Conservation (phyloP, 176 grass and related monocot genomes). For the Lolium rigidum region DNA sequence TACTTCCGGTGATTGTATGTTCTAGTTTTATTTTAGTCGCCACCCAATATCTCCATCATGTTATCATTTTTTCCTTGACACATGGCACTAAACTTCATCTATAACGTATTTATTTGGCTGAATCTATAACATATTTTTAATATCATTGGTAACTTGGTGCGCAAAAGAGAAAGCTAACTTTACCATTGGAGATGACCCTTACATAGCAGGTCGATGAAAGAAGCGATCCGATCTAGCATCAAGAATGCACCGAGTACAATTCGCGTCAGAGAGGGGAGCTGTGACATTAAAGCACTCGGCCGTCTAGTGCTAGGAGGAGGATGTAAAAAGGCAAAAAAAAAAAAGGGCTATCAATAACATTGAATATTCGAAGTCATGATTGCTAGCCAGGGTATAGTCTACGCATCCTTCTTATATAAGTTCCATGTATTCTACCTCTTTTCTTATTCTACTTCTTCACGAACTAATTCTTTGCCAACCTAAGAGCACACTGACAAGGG, state of each 20-base stretch:
- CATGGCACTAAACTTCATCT: too few species aligned
- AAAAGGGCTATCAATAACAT: not conserved
- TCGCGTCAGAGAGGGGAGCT: not conserved
- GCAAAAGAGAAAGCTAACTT: too few species aligned
- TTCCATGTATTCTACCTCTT: not conserved
- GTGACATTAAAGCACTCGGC: not conserved
- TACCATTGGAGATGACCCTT: too few species aligned
- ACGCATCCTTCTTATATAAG: not conserved
- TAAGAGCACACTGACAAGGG: not conserved
- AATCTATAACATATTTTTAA: too few species aligned
- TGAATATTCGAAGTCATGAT: not conserved
- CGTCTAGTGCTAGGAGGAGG: not conserved
- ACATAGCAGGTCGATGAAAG: too few species aligned
- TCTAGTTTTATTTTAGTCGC: too few species aligned
- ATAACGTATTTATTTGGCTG: too few species aligned
- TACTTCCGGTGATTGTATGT: too few species aligned
- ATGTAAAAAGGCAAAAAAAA: not conserved
- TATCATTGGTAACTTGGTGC: too few species aligned
- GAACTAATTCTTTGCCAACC: not conserved
- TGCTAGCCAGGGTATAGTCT: not conserved
- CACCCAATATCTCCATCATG: too few species aligned
- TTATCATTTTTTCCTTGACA: too few species aligned
- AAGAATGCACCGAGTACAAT: not conserved
- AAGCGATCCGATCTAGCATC: too few species aligned
- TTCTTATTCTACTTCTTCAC: not conserved